Base-by-base conservation (phyloP, 805 yeast species). In the Pichia nanzhaoensis region DNA sequence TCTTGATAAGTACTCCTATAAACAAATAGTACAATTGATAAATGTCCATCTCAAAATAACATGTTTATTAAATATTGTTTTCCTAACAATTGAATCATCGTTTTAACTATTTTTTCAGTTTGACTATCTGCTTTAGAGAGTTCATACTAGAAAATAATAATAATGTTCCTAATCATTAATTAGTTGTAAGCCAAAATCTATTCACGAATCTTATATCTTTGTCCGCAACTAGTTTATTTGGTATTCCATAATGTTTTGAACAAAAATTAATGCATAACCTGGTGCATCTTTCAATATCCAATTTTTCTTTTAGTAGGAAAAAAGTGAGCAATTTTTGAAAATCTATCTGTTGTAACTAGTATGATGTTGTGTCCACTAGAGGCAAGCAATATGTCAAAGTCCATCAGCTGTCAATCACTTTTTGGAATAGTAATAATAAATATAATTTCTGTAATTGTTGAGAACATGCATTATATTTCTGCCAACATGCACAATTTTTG, bases 151-250 rank as follows among this genome's bases (percentile, higher is more conserved):
- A n/a, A n/a, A n/a, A 42, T 7, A 42, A 27, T 10, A 46, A 20
- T 8, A 36, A 19, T 4, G 41, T 35, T 10, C 41, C 41, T 8
- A 32, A 16, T 3, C 27, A n/a, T 7, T 18, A 18, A 34, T 46
- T 41, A 13, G 39, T 16, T 1, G 46, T 46, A 14, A n/a, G 19
- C 49, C 49, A 42, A 35, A 46, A 46, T 5, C 17, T 21, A 19
- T 24, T 41, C 38, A 31, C 39, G 19, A 46, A 46, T 17, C 41
- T 30, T 19, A 42, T 36, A 31, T 46, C 49, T 19, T 42, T 42
- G 17, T 46, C 46, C 5, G 34, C 22, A 3, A 31, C 27, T 24
- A 42, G 31, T 13, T 34, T 17, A 16, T 10, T 13, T 3, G 46
- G 46, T 13, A 46, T 19, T 10, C 46, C 46, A 42, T 46, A 44